Evolutionary conservation across 495 filamentous ascomycete species (phyloP).

Genomic region (Trichoderma parareesei): DNA sequence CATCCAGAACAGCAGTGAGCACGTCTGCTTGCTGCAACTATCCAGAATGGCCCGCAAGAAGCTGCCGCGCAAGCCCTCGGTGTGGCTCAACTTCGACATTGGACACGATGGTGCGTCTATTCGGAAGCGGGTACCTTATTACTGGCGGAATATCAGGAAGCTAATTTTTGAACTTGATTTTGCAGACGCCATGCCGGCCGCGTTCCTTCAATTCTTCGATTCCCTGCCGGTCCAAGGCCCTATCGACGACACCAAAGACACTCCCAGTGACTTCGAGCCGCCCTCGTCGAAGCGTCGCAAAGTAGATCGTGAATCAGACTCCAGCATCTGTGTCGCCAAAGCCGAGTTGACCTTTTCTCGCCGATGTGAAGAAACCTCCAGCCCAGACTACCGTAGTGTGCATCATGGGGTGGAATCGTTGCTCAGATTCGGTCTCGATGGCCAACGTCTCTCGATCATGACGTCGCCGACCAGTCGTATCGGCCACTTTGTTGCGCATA

Average conservation of each 20-base stretch:
- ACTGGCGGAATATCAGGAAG: no score
- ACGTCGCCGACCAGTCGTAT: background rate
- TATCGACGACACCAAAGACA: background rate
- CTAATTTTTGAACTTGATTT: background rate
- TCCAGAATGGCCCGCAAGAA: background rate
- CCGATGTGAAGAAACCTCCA: background rate
- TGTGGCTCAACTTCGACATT: background rate
- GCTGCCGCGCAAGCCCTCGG: background rate
- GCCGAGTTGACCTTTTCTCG: background rate
- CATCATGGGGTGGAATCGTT: background rate
- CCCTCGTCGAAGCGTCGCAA: slow-evolving; percentile 4
- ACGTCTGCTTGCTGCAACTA: no score
- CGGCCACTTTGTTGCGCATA: background rate
- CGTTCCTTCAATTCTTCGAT: background rate
- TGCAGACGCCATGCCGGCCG: background rate
- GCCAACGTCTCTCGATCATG: background rate
- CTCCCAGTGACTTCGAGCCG: background rate
- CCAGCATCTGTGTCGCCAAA: slow-evolving; percentile 1
- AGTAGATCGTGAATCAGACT: background rate
- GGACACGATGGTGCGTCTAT: background rate
- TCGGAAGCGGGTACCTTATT: background rate
- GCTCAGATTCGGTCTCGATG: background rate
- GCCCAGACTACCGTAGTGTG: background rate
- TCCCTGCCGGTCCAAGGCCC: background rate
- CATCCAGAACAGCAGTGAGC: background rate